Base-by-base conservation (phyloP, 2,329 filamentous ascomycete genomes). In the Aspergillus sclerotialis region DNA sequence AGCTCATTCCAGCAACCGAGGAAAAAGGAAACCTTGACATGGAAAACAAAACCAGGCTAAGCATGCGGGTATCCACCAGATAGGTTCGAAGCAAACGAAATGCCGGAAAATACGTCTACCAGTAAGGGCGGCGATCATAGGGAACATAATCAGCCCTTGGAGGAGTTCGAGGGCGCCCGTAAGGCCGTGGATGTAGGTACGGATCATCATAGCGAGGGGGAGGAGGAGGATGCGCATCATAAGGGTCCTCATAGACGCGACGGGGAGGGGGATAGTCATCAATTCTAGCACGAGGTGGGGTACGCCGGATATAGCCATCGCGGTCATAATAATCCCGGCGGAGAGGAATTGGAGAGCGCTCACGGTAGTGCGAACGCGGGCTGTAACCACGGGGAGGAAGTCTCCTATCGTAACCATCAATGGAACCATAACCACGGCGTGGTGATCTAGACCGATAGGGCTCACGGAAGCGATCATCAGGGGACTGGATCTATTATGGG, bases 281-380 rank as follows among this genome's bases (percentile, higher is more conserved):
- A 44, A 84, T 71, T 28, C 83, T 80, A 45, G 82, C 81, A 46
- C 84, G 82, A 28, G 84, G 83, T 41, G 87, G 86, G 37, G 85
- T 87, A 38, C 86, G 82, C 54, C 89, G 88, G 32, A 82, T 77
- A 50, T 84, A 79, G 47, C 72, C 71, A 55, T 83, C 79, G 44
- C 90, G 85, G 30, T 86, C 82, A 64, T 95, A 94, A 65, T 94
- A 94, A 40, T 90, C 84, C 48, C 86, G 82, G 40, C 83, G 73
- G 36, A 64, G 45, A 13, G 75, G 82, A 37, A 83, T 83, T 30
- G 75, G 72, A 54, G 86, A 90, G 52, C 89, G 81, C 55, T 93
- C 87, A 58, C 90, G 88, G 64, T 94, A 94, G 45, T 84, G 77
- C 46, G 84, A 79, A 45, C 83, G 82, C 43, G 88, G 89, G 61